Base-by-base conservation (phyloP, 2,329 filamentous ascomycete genomes). In the Ambrosiella cleistominuta region DNA sequence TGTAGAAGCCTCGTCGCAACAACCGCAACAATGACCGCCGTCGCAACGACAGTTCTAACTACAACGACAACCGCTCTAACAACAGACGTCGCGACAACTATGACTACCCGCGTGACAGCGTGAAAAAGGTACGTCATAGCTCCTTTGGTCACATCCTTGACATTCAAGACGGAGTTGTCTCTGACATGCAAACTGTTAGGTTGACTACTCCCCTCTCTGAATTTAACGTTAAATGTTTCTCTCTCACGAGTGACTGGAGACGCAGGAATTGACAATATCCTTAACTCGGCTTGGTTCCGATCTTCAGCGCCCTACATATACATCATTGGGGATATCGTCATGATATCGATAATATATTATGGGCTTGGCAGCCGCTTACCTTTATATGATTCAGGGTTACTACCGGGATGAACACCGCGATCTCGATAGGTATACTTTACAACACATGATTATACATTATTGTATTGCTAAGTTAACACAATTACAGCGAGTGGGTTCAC, bases 401-500 rank as follows among this genome's bases (percentile, higher is more conserved):
- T 53, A 54, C 71, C 78, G 76, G 70, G 75, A 78, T 63, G 80
- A 85, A 61, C 74, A 76, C 62, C 77, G 80, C 71, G 82, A 84
- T 69, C 74, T 88, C 66, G 83, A 88, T 69, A 80, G 80, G 85
- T 88, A 70, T 62, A 79, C 72, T 54, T 27, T 27, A 27, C 27
- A 27, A 27, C 8, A 54, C 15, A 45, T 3, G 19, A 3, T 15
- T 37, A 9, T 35, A 35, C 40, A 17, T 35, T 8, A 17, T 15
- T 7, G 3, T 27, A 27, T 27, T 27, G 27, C 3, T 27, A 27
- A 3, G 3, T 3, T 27, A 27, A 27, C 27, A 27, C 4, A 2
- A 27, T 27, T 27, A 27, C 51, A 88, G 88, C 67, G 89, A 95
- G 75, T 96, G 90, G 90, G 88, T 95, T 64, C 90, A 96, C 69